phyloP scores from a whole-genome alignment of 176 grass and related monocot genomes.

The maize (Zea mays) region DNA sequence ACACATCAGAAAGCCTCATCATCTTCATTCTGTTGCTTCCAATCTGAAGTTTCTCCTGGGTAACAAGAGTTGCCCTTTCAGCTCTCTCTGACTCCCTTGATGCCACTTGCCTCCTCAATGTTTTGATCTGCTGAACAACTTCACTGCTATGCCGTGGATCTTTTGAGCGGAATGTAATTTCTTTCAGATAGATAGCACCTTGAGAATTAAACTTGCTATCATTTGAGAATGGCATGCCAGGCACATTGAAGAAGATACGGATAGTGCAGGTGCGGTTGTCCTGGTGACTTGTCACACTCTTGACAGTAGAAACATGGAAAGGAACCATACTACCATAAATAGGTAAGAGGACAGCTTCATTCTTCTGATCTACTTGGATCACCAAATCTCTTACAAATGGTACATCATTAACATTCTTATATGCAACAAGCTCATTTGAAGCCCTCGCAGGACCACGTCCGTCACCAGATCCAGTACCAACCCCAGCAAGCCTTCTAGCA shows the following conservation, averaged over 20 bases:
- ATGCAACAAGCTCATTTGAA: constrained; percentile 73
- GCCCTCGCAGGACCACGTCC: constrained; percentile 44
- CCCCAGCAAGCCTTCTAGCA: constrained; percentile 65
- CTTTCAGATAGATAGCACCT: constrained; percentile 70
- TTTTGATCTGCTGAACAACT: constrained; percentile 83
- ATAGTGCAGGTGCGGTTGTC: constrained; percentile 73
- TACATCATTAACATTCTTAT: constrained; percentile 73
- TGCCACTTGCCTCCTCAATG: constrained; percentile 72
- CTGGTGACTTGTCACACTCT: constrained; percentile 72
- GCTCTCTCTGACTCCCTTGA: constrained; percentile 84
- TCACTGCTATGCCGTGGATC: constrained; percentile 77
- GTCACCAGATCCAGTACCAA: constrained; percentile 54
- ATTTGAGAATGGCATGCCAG: constrained; percentile 73
- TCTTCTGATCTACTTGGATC: constrained; percentile 88
- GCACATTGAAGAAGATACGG: constrained; percentile 75
- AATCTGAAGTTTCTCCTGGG: constrained; percentile 82
- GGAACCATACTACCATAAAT: constrained; percentile 81
- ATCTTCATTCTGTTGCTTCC: constrained; percentile 62
- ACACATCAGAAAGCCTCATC: constrained; percentile 70
- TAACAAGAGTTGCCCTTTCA: constrained; percentile 89
- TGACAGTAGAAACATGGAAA: constrained; percentile 90
- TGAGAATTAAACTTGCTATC: constrained; percentile 67
- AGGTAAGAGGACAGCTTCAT: constrained; percentile 79
- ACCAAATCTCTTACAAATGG: constrained; percentile 60
- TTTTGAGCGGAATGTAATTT: constrained; percentile 78